Base-by-base conservation (phyloP, 306 rosid species). In the Fragaria ananassa region DNA sequence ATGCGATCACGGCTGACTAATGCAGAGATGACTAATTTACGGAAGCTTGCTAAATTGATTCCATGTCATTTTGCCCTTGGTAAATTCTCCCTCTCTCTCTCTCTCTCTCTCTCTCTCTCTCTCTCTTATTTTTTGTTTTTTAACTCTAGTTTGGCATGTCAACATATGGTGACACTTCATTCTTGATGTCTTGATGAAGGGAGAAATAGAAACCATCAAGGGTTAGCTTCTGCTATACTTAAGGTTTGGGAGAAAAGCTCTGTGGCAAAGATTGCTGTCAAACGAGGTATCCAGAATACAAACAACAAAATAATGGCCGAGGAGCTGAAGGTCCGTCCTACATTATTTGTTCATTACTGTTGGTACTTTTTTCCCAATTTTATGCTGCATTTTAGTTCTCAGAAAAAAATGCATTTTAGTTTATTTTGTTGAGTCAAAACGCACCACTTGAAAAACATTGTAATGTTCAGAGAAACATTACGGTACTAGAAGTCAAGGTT, bases 11-110 rank as follows among this genome's bases (percentile, higher is more conserved):
- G 91, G 67, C 84, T 96, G 58, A 92, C 98, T 29, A 84, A 96
- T 79, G 89, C 84, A 41, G 98, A 96, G 83, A 83, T 92, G 83
- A 89, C 97, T 5, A 87, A 89, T 70, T 60, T 96, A 75, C 86
- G 96, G 81, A 92, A 91, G 67, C 79, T 89, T 83, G 88, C 99
- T 56, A 96, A 86, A 77, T 83, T 93, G 44, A 87, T 96, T 83
- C 99, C 99, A 78, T 88, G 93, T 75, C 99, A 92, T 88, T 96
- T 96, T 86, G 97, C 99, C 56, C 89, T 96, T 39, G 98, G 99
- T 96, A 92, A 11, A n/a, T 50, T 83, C 75, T 45, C 41, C 71
- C 4, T 31, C 34, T 31, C 34, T 31, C 34, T 31, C 4, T 31
- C 25, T 25, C 25, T 25, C 34, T 31, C 34, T 2, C 34, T 31